A percentile compares a stretch with the other conserved stretches of the same genome.
phyloP scores from a whole-genome alignment of 139 green algal genomes.

The Chlamydomonas asymmetrica region DNA sequence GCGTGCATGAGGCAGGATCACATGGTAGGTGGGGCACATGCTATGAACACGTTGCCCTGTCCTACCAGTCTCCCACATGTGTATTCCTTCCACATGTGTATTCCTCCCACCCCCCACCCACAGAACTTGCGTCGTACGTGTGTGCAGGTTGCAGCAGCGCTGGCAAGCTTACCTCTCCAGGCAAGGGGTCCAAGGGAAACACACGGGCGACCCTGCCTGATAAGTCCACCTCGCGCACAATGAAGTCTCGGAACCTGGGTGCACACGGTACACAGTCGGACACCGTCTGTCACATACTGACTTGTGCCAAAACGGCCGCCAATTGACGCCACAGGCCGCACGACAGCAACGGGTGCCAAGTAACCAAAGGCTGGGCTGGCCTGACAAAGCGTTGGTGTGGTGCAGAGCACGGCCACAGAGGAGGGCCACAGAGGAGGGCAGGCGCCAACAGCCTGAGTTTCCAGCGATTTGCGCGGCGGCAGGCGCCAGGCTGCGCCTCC shows the following conservation, averaged over 20 bases:
- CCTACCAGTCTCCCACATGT: neutral
- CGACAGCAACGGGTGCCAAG: neutral
- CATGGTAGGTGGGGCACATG: neutral
- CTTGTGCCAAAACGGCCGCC: neutral
- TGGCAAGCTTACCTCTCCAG: neutral
- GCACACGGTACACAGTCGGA: neutral
- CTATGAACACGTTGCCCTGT: neutral
- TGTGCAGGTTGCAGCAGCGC: neutral
- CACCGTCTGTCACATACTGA: neutral
- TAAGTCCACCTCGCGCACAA: slow-evolving; percentile 77
- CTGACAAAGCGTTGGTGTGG: neutral
- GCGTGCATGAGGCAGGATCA: no score
- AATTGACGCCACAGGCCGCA: neutral
- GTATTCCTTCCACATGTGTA: neutral
- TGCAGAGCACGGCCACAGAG: neutral
- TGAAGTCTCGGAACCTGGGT: slow-evolving; percentile 82
- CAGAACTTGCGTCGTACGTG: neutral
- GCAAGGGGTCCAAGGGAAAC: slow-evolving; percentile 22
- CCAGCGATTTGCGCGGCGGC: neutral
- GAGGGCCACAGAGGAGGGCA: no score
- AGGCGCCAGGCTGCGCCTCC: neutral
- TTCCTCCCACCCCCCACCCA: neutral
- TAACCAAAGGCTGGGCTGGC: neutral
- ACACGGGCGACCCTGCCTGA: slow-evolving; percentile 60
- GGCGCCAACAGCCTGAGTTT: no score